phyloP scores from a whole-genome alignment of 345 rosid genomes.

The Eucalyptus cloeziana region DNA sequence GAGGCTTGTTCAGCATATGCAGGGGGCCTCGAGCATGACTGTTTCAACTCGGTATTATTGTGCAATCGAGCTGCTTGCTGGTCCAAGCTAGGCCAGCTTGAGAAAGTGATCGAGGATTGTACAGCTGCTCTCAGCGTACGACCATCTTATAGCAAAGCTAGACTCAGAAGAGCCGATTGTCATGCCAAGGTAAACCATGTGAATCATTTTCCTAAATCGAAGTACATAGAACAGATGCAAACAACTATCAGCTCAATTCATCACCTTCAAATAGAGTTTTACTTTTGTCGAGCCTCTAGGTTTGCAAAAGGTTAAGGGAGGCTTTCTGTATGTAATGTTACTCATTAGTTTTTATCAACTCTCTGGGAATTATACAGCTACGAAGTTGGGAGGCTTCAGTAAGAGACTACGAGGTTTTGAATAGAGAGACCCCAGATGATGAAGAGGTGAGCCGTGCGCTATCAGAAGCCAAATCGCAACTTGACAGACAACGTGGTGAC shows the following conservation, averaged over 20 bases:
- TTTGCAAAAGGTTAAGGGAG: background rate
- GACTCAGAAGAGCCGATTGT: conserved; percentile 84
- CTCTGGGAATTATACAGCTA: conserved; percentile 19
- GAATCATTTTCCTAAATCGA: background rate
- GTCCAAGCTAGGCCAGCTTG: conserved; percentile 51
- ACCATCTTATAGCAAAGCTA: conserved; percentile 64
- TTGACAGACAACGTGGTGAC: conserved; percentile 25
- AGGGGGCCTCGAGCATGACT: conserved; percentile 70
- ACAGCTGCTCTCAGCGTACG: conserved; percentile 50
- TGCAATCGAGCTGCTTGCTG: conserved; percentile 85
- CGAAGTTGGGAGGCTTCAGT: conserved; percentile 55
- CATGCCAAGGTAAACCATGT: conserved; percentile 40
- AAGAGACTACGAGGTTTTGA: conserved; percentile 61
- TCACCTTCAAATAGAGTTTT: background rate
- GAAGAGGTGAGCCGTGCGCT: conserved; percentile 46
- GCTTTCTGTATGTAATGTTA: background rate
- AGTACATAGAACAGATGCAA: background rate
- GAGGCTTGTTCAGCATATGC: conserved; percentile 58
- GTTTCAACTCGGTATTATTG: conserved; percentile 58
- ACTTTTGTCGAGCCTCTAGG: background rate
- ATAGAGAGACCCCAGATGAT: conserved; percentile 45
- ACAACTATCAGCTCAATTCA: background rate
- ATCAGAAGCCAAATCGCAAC: conserved; percentile 37
- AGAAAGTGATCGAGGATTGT: conserved; percentile 68
- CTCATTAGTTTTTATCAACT: background rate